Evolutionary conservation across 306 rosid genomes (phyloP), one percentile per base, ranked within the genome.

Genomic region (Cucumis sativus): DNA sequence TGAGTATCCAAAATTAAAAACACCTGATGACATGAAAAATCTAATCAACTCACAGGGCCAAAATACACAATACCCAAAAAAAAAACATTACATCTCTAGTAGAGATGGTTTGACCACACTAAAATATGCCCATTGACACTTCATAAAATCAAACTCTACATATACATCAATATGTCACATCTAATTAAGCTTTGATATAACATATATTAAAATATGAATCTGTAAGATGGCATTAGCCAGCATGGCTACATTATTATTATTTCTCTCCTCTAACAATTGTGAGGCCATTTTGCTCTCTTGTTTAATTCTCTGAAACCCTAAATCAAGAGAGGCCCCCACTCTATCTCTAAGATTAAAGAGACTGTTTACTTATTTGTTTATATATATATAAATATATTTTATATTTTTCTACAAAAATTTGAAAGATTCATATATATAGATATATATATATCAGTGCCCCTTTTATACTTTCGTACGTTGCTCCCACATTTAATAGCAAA

Each of bases 401-500:
- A 28, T 28, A 28, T 28, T 28, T 62, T 62, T 60, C 39, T 45
- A 47, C 23, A 79, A 21, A 23, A 61, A 49, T 73, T 77, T 54
- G 55, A 78, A n/a, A 78, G 77, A 57, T 74, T 78, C 77, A 73
- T 77, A 78, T 23, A 23, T 23, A 23, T 23, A 23, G 0, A 23
- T 23, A 23, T 23, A 23, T 23, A 23, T 23, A 23, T 78, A 74
- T 74, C 71, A 66, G n/a, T 74, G 54, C 18, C 5, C 57, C 39
- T 74, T 74, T 60, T 74, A 41, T 41, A 17, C 12, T 60, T 20
- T 75, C 64, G 35, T 39, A 39, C 67, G 61, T 52, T 67, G 80
- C 59, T 67, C 40, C 51, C 82, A 79, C 82, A 41, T 66, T 74
- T 74, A 65, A 87, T 73, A 79, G 84, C 86, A 86, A 79, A 84